These are phyloP conservation scores for Kodamaea laetipori DNA, from an alignment of 805 yeast species.

Conservation along the genomic window DNA sequence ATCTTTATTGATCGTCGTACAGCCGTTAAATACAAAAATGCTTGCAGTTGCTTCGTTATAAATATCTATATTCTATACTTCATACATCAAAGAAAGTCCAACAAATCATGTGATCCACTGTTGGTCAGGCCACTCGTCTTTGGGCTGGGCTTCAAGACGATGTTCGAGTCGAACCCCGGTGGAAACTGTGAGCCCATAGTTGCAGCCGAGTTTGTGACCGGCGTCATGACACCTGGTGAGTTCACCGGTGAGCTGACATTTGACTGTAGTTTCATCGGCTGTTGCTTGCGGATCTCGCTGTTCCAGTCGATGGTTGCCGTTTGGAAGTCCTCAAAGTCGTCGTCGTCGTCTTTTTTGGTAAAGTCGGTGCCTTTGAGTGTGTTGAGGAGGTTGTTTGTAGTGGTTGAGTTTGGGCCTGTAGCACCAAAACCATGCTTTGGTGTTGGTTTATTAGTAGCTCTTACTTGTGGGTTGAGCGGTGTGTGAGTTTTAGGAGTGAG, in stretches of 20 bases:
- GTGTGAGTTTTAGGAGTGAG: slow-evolving; percentile 2
- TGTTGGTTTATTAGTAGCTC: slow-evolving; percentile 14
- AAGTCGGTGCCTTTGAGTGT: slow-evolving; percentile 28
- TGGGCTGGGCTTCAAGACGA: slow-evolving; percentile 11
- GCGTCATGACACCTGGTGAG: slow-evolving; percentile 13
- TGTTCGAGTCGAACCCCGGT: slow-evolving; percentile 31
- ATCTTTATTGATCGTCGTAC: too few species aligned
- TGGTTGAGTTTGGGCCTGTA: slow-evolving; percentile 14
- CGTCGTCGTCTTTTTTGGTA: slow-evolving; percentile 21
- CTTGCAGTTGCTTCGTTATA: too few species aligned
- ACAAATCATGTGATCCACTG: slow-evolving; percentile 6
- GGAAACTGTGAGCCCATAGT: slow-evolving; percentile 21
- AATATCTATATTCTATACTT: neutral
- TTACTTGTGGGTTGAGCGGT: slow-evolving; percentile 11
- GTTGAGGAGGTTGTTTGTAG: slow-evolving; percentile 22
- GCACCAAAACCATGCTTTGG: slow-evolving; percentile 30
- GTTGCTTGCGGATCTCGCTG: slow-evolving; percentile 12
- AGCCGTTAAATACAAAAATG: too few species aligned
- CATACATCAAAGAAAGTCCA: slow-evolving; percentile 2
- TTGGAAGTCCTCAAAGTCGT: slow-evolving; percentile 34
- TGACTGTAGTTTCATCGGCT: slow-evolving; percentile 10
- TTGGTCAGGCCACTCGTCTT: slow-evolving; percentile 9
- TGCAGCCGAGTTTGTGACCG: too few species aligned
- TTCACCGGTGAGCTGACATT: slow-evolving; percentile 9
- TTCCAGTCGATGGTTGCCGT: slow-evolving; percentile 23